Evolutionary conservation across 305 asterid genomes (phyloP).

Genomic region (Nicotiana rustica): DNA sequence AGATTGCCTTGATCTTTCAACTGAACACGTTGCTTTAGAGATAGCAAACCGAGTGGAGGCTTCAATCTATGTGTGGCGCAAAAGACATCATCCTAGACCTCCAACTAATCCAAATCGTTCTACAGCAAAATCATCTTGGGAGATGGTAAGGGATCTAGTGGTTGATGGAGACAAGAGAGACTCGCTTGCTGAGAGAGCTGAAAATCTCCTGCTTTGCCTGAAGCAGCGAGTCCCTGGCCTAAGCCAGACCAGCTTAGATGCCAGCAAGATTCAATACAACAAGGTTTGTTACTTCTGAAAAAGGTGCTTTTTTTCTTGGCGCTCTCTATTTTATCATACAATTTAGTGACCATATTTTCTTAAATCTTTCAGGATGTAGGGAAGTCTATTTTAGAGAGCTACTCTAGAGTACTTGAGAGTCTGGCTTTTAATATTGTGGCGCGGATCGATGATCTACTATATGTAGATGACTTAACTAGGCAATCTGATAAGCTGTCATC

Average conservation of each 20-base stretch:
- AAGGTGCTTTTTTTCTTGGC: background rate
- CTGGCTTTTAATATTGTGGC: conserved; percentile 81
- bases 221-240: conserved; percentile 79
- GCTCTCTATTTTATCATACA: background rate
- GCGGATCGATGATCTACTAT: conserved; percentile 85
- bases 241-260: conserved; percentile 75
- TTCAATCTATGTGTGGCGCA: conserved; percentile 75
- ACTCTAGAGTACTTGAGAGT: conserved; percentile 96
- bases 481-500: conserved; percentile 61
- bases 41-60: conserved; percentile 89
- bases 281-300: conserved; percentile 54
- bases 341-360: background rate
- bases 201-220: conserved; percentile 70
- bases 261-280: conserved; percentile 81
- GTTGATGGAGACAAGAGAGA: conserved; percentile 74
- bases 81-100: conserved; percentile 61
- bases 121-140: conserved; percentile 83
- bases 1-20: conserved; percentile 80
- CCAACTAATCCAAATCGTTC: conserved; percentile 57
- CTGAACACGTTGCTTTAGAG: conserved; percentile 85
- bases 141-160: conserved; percentile 76
- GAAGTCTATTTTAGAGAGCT: conserved; percentile 93
- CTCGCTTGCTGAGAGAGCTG: conserved; percentile 79
- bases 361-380: conserved; percentile 30
- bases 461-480: conserved; percentile 76